Conservation (phyloP, 257 asterid genomes). For the Ocimum tenuiflorum region DNA sequence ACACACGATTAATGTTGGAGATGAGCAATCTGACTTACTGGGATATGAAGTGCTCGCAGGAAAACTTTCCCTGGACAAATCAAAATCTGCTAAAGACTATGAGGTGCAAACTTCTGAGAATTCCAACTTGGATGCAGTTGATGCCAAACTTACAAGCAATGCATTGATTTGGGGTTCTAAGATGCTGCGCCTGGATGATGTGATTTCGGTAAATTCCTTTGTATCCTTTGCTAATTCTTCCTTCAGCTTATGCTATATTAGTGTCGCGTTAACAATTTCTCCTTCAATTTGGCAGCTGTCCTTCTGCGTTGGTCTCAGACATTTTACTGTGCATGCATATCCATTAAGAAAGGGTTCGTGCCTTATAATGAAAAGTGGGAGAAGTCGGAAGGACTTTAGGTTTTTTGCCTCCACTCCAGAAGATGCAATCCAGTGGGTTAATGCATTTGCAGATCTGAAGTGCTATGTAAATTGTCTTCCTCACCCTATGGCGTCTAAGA, state of each 20-base stretch:
- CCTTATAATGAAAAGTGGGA: slow-evolving; percentile 54
- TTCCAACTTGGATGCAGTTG: slow-evolving; percentile 45
- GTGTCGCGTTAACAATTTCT: slow-evolving; percentile 16
- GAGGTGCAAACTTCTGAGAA: slow-evolving; percentile 51
- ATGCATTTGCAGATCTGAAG: slow-evolving; percentile 94
- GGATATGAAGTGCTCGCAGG: slow-evolving; percentile 81
- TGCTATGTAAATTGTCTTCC: slow-evolving; percentile 86
- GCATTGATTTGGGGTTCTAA: slow-evolving; percentile 80
- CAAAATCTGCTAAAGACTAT: slow-evolving; percentile 36
- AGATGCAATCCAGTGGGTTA: slow-evolving; percentile 92
- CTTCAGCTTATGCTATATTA: slow-evolving; percentile 14
- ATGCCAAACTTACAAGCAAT: slow-evolving; percentile 87
- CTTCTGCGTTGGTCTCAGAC: slow-evolving; percentile 76
- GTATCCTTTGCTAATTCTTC: slow-evolving; percentile 3
- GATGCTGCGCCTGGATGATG: slow-evolving; percentile 62
- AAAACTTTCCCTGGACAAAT: slow-evolving; percentile 61
- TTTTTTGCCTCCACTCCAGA: slow-evolving; percentile 75
- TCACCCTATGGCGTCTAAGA: slow-evolving; percentile 83
- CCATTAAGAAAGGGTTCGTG: slow-evolving; percentile 55
- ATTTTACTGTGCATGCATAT: slow-evolving; percentile 87
- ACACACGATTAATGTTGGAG: slow-evolving; percentile 82
- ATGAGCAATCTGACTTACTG: slow-evolving; percentile 79
- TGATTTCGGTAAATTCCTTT: slow-evolving; percentile 60
- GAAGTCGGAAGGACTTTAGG: slow-evolving; percentile 72
- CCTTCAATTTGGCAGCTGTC: slow-evolving; percentile 61